Base-by-base conservation (phyloP, 306 rosid genomes). In the Gynostemma pentaphyllum region DNA sequence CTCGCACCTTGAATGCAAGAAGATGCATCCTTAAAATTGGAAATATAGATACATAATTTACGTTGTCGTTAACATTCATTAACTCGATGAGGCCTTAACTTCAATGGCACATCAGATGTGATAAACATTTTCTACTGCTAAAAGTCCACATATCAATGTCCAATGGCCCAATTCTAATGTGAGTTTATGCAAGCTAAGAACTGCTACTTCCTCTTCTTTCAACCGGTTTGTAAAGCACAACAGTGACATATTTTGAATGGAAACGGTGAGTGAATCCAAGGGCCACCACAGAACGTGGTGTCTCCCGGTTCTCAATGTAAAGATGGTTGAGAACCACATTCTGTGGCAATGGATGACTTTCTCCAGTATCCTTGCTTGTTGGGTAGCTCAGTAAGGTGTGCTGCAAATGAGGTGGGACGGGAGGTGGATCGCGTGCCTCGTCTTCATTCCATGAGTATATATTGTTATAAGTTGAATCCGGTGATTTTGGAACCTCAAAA, bases 211-310 rank as follows among this genome's bases (percentile, higher is more conserved):
- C 87, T 71, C 87, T 86, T 79, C 87, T 82, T 62, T 79, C 85
- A 68, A 88, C 90, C 32, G 97, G 97, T 69, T 86, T 88, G 90
- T 94, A 94, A 70, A 94, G 97, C 74, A 94, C 90, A 28, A 86
- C 99, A 0, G 97, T 88, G 60, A 94, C 95, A 72, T 64, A 88
- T 76, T 94, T 94, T 18, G 94, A 73, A 41, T 80, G 90, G 71
- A 88, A 84, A 23, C 99, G 95, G 66, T 94, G 99, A 46, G 99
- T 88, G 66, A 82, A 79, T 74, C 99, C 99, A 63, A 94, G 74
- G 0, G 95, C 95, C 53, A 84, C 89, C 13, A 94, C 95, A 22
- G 96, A 88, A 32, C 88, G 84, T 45, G 89, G 87, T 5, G 81
- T 41, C 77, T 94, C 95, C 54, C 87, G 68, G 41, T 86, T 80